Base-by-base conservation (phyloP, 2,329 filamentous ascomycete genomes). In the Epichloe amarillans region DNA sequence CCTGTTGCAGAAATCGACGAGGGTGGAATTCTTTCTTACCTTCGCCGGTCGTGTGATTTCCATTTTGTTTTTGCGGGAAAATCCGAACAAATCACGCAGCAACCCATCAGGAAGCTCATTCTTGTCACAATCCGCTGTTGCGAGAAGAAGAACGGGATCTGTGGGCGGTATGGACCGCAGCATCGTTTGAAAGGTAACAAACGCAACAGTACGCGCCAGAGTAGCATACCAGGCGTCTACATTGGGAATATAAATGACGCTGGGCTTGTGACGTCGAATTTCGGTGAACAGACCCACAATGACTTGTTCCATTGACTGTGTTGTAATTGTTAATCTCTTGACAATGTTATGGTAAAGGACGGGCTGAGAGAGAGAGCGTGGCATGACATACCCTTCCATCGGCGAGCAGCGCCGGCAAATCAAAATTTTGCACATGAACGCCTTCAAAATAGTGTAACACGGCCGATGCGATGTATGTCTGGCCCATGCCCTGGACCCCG, bases 391-490 rank as follows among this genome's bases (percentile, higher is more conserved):
- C 83, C 58, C 88, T 80, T 55, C 86, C 83, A 63, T 98, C 93
- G 52, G 85, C 88, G 53, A 95, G 75, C 51, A 98, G 74, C 15
- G 86, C 93, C 0, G 90, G 82, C 52, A 98, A 76, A 65, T 96
- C 94, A 65, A 98, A 95, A 50, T 86, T 89, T 64, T 97, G 90
- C 3, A 98, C 87, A 68, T 97, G 89, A 2, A 97, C 77, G 26
- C 90, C 88, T 67, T 98, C 93, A 50, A 98, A 84, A 62, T 95
- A 83, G 65, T 95, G 88, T 56, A 97, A 72, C 48, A 97, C 72
- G 5, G 91, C 93, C 46, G 84, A 83, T 33, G 88, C 83, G 39
- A 98, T 73, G 60, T 98, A 96, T 46, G 83, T 80, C 64, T 98
- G 94, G 0, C 94, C 93, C 91, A 97, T 97, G 10, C 93, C 93